Evolutionary conservation across 345 rosid species (phyloP).

Genomic region (Psidium friedrichsthalianum): DNA sequence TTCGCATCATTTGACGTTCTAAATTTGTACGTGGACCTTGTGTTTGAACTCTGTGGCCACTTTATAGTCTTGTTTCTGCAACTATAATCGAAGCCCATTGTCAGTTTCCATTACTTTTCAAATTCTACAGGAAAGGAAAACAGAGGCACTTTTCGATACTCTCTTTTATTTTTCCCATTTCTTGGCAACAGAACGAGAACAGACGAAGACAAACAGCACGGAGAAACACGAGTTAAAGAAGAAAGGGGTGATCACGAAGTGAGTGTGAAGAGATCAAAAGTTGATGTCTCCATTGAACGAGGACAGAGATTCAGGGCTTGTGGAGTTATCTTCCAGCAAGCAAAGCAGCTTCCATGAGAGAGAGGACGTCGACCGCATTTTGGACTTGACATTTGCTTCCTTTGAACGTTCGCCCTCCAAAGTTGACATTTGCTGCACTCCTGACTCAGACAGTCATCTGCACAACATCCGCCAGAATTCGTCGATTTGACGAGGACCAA

Average conservation of each 20-base stretch:
- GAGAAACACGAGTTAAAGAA: too few relatives aligned
- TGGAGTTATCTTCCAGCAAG: constrained; percentile 64
- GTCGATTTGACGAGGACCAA: too few relatives aligned
- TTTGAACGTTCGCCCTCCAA: constrained; percentile 45
- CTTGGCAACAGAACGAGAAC: background rate
- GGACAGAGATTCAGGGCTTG: constrained; percentile 30
- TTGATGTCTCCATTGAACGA: background rate
- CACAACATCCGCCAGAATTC: too few relatives aligned
- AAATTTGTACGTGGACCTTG: background rate
- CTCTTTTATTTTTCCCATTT: background rate
- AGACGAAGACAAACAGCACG: background rate
- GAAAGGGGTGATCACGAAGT: too few relatives aligned
- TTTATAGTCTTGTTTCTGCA: background rate
- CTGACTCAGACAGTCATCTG: rapidly evolving
- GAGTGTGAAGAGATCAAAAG: too few relatives aligned
- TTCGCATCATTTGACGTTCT: background rate
- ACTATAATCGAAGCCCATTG: background rate
- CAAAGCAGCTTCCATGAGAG: constrained; percentile 73
- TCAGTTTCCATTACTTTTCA: background rate
- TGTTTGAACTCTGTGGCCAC: too few relatives aligned
- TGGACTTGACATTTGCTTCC: constrained; percentile 51
- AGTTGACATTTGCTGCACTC: constrained; percentile 26
- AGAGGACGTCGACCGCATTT: background rate
- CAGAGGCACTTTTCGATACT: background rate
- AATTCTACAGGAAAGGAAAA: background rate